Evolutionary conservation across 208 protist genomes (phyloP), one percentile per base, ranked within the genome.

Genomic region (Leishmania guyanensis): DNA sequence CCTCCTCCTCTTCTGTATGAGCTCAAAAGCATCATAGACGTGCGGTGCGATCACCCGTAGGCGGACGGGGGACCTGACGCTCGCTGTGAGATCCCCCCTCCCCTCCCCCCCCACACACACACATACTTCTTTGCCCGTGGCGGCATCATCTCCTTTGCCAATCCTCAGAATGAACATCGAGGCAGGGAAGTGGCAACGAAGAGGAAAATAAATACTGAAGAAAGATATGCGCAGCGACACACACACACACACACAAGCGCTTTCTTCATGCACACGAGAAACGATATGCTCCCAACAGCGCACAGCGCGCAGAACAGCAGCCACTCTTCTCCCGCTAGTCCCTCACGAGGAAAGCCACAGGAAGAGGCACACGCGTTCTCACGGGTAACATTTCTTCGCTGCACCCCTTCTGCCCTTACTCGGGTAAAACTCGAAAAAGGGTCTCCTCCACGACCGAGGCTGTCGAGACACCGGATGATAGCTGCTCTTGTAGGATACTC

Each of bases 401-500:
- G 20, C 39, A 17, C 53, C 64, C 43, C 73, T 64, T 56, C 73
- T 29, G 33, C 17, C 56, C 20, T 36, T 50, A n/a, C 26, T 53
- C 29, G 5, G 75, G 60, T 8, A 85, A 16, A 0, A 80, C 69
- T 3, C 6, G 77, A 39, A 73, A 64, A 4, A 43, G 69, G 20
- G 46, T 5, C 22, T 77, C 77, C 3, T 81, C 77, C 10, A 58
- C 66, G 22, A n/a, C 29, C 48, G 60, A 39, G 26, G 77, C 62
- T 4, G 69, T 29, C 6, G 82, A 85, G 50, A 62, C 76, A 26
- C 60, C 71, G 39, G 77, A 75, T 22, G 60, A 81, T 8, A 56
- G 46, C 54, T 78, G 58, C 70, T 85, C 82, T 9, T 81, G 70
- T 51, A 80, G 46, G 5, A 85, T 81, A 68, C 82, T 81, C 46